Conservation (phyloP, 768 basidiomycete species). For the Mycena pura region DNA sequence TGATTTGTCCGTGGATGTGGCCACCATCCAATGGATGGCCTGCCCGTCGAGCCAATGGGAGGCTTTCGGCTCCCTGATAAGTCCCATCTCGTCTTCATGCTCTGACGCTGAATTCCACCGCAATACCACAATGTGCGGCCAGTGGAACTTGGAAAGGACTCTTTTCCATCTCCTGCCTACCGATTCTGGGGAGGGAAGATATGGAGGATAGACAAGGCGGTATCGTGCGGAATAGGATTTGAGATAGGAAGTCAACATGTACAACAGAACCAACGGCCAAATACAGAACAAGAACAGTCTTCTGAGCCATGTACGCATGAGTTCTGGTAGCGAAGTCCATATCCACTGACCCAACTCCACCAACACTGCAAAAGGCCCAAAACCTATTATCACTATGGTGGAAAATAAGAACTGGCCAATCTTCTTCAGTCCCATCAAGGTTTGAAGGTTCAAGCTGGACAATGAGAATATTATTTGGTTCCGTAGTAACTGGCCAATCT, state of each 20-base stretch:
- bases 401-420: not conserved
- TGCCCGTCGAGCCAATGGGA: conserved; percentile 18
- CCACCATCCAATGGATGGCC: conserved; percentile 12
- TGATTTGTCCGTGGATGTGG: conserved; percentile 16
- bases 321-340: not conserved
- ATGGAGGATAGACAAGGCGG: conserved; percentile 4
- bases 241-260: not conserved
- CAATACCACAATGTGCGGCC: not conserved
- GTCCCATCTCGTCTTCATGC: conserved; percentile 5
- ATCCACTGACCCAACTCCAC: too few species aligned
- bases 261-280: not conserved
- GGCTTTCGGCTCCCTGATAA: conserved; percentile 7
- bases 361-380: not conserved
- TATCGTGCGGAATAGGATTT: conserved; percentile 1
- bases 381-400: not conserved
- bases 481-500: not conserved
- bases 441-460: not conserved
- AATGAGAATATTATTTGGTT: not conserved
- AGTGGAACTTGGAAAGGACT: not conserved
- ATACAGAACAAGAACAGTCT: not conserved
- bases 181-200: not conserved
- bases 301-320: too few species aligned
- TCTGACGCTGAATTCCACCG: not conserved
- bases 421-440: not conserved
- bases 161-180: not conserved